Evolutionary conservation across 306 rosid species (phyloP), one percentile per base, ranked within the genome.

Genomic region (Vachellia pachyceras): DNA sequence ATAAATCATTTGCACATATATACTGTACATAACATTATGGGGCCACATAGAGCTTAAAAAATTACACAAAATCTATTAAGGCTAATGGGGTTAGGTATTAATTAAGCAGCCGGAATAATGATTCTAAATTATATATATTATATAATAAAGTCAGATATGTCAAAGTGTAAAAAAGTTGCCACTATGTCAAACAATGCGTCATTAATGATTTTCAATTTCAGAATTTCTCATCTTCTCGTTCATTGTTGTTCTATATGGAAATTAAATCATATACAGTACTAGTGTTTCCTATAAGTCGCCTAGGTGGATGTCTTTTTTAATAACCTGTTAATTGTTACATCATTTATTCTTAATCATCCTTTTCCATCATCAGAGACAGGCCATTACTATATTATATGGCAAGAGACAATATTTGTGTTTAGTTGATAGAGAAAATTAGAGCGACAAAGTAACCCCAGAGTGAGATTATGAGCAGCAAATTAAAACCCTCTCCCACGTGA

Each of bases 391-490:
- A 54, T 54, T 17, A 74, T 39, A 10, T 22, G 58, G 67, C 35
- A 12, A 49, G 7, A 82, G 68, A 70, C 74, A 79, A 77, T 66
- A 57, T n/a, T n/a, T 5, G 45, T 78, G 83, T 80, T 75, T 61
- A 23, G 66, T 33, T 45, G 18, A 46, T 75, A 49, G 73, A 44
- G 84, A 64, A 78, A 75, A 67, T 72, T 64, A 72, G 10, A 83
- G 89, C 77, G 88, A 85, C 91, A 81, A 63, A 76, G 87, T 73
- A 88, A 75, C 79, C 87, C 91, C 91, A 85, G 86, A 67, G 33
- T 82, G 61, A 66, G 79, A 78, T 75, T 33, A 81, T 69, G 52
- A 73, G 72, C 79, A 35, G n/a, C n/a, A n/a, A n/a, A 23, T 14
- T 29, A 29, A 29, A 29, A 29, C 8, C 23, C 6, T 33, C 57